Percentiles rank a stretch among this genome's conserved stretches.
Evolutionary conservation across 176 grass and related monocot species (phyloP).

Genomic region (Dendrocalamus sinicus): DNA sequence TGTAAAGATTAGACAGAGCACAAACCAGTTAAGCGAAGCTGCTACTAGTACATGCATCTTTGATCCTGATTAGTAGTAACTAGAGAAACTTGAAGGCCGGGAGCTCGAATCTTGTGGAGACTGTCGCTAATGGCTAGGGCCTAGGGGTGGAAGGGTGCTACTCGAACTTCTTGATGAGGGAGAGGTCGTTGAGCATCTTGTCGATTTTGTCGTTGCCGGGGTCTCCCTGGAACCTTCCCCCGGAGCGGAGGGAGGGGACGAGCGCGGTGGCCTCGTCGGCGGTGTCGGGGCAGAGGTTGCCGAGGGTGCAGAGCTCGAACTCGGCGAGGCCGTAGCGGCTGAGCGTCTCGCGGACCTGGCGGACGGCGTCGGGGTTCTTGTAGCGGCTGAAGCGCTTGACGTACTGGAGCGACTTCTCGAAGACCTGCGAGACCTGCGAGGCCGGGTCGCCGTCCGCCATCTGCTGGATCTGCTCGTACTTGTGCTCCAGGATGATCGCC

Average conservation of each 20-base stretch:
- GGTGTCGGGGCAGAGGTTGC: conserved; percentile 92
- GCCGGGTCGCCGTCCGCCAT: conserved; percentile 55
- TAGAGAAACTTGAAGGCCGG: too few relatives aligned
- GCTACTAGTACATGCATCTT: too few relatives aligned
- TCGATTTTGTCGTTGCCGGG: conserved; percentile 65
- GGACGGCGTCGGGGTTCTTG: conserved; percentile 95
- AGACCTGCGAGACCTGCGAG: conserved; percentile 71
- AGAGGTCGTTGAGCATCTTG: conserved; percentile 91
- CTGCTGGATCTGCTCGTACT: conserved; percentile 96
- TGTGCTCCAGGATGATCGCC: conserved; percentile 85
- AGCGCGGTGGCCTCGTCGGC: conserved; percentile 76
- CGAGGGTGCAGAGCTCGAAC: conserved; percentile 86
- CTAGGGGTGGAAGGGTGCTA: conserved; percentile 17
- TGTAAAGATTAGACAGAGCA: too few relatives aligned
- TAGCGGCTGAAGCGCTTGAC: conserved; percentile 96
- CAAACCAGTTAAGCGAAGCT: too few relatives aligned
- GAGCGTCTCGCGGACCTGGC: conserved; percentile 88
- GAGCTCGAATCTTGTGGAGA: too few relatives aligned
- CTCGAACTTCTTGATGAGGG: conserved; percentile 94
- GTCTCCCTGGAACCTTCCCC: conserved; percentile 44
- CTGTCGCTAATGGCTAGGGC: too few relatives aligned
- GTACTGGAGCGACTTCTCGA: conserved; percentile 96
- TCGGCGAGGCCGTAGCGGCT: conserved; percentile 53
- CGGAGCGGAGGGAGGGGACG: conserved; percentile 74
- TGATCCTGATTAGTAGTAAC: too few relatives aligned